Evolutionary conservation across 2,329 filamentous ascomycete genomes (phyloP).

Genomic region (Botrytis paeoniae): DNA sequence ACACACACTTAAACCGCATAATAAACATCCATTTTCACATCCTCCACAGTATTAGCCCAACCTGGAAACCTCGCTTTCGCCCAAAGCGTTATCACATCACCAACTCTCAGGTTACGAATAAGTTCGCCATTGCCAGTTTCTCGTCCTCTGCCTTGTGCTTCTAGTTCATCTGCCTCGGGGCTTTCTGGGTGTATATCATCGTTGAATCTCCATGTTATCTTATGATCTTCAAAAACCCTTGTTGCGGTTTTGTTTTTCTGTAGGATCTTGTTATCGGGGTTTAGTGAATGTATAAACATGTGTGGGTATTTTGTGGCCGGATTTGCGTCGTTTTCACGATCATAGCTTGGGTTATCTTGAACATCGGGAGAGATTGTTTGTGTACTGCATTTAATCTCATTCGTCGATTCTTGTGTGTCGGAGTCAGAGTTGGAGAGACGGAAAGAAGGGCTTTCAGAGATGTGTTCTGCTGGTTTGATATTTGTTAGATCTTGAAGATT

Average conservation of each 20-base stretch:
- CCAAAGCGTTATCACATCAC: conserved; percentile 28
- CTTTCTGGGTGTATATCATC: conserved; percentile 49
- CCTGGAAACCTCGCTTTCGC: conserved; percentile 45
- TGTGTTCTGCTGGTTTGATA: background rate
- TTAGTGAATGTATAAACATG: conserved; percentile 41
- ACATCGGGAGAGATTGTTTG: conserved; percentile 40
- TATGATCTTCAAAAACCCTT: conserved; percentile 42
- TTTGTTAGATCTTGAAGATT: background rate
- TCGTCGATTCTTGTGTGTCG: background rate
- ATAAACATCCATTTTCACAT: conserved; percentile 54
- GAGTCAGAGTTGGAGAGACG: background rate
- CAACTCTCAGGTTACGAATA: conserved; percentile 47
- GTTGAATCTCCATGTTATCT: conserved; percentile 52
- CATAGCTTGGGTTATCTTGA: conserved; percentile 12
- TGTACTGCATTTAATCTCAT: conserved; percentile 37
- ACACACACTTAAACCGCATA: conserved; percentile 46
- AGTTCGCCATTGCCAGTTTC: conserved; percentile 53
- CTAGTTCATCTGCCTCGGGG: conserved; percentile 38
- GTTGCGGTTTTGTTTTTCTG: conserved; percentile 49
- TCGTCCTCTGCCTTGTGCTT: conserved; percentile 47
- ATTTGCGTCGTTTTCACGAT: background rate
- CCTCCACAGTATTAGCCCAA: conserved; percentile 52
- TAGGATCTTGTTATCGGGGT: conserved; percentile 40
- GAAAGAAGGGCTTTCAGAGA: conserved; percentile 12
- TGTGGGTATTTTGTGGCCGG: conserved; percentile 9